Evolutionary conservation across 1,139 yeast species (phyloP).

Genomic region (Hemisphaericaspora xylofermentans): DNA sequence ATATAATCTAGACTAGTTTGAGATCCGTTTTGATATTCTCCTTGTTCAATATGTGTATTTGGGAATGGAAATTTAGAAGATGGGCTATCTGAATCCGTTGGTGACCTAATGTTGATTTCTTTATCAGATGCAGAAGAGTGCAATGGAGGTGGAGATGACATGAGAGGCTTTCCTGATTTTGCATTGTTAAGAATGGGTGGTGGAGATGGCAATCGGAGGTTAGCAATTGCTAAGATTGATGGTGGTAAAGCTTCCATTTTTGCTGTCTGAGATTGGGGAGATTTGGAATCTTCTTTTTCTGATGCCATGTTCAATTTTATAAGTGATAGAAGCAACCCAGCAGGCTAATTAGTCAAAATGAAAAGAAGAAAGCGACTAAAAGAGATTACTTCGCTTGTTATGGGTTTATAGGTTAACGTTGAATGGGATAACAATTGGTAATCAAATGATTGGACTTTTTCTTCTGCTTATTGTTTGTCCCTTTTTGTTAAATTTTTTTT

Average conservation of each 20-base stretch:
- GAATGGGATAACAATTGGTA: too few species aligned
- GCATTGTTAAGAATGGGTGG: slow-evolving; percentile 58
- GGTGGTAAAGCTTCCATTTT: slow-evolving; percentile 32
- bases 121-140: not conserved
- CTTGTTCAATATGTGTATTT: slow-evolving; percentile 14
- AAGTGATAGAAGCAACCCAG: too few species aligned
- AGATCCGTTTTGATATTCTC: slow-evolving; percentile 17
- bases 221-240: slow-evolving; percentile 53
- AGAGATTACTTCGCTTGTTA: too few species aligned
- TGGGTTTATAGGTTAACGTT: too few species aligned
- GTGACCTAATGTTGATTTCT: slow-evolving; percentile 1
- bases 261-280: slow-evolving; percentile 10
- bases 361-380: too few species aligned
- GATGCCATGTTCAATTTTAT: slow-evolving; percentile 10
- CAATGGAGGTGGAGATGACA: slow-evolving; percentile 1
- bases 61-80: slow-evolving; percentile 2
- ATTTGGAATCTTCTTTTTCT: slow-evolving; percentile 10
- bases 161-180: not conserved
- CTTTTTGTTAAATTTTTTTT: too few species aligned
- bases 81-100: slow-evolving; percentile 1
- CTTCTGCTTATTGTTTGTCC: too few species aligned
- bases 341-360: too few species aligned
- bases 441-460: too few species aligned
- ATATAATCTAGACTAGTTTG: slow-evolving; percentile 28
- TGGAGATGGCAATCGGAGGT: slow-evolving; percentile 64